Evolutionary conservation across 1,284 basidiomycete species (phyloP).

Genomic region (Coriolopsis trogii): DNA sequence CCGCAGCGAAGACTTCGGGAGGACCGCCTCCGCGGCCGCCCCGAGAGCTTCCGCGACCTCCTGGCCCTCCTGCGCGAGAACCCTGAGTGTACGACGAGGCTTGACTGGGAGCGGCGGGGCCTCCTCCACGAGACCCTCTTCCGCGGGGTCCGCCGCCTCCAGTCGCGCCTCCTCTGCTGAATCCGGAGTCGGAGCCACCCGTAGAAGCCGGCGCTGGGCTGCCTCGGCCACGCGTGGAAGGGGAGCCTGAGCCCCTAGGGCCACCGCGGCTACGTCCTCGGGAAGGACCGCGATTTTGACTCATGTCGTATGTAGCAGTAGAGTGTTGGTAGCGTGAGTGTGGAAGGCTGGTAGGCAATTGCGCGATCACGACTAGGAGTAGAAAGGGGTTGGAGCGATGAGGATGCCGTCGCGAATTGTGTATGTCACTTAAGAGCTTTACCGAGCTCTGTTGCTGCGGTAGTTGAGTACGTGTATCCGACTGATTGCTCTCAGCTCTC

Average conservation of each 20-base stretch:
- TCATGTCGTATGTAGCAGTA: not conserved
- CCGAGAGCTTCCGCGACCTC: conserved; percentile 27
- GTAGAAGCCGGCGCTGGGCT: conserved; percentile 25
- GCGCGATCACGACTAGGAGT: too few relatives aligned
- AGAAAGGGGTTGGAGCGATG: too few relatives aligned
- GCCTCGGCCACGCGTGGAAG: conserved; percentile 15
- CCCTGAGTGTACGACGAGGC: not conserved
- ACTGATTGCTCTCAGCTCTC: too few relatives aligned
- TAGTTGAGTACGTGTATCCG: too few relatives aligned
- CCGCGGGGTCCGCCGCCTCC: conserved; percentile 12
- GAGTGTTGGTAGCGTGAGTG: not conserved
- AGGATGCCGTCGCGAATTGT: too few relatives aligned
- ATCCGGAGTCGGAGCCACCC: conserved; percentile 15
- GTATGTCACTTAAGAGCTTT: too few relatives aligned
- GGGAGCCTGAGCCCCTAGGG: conserved; percentile 12
- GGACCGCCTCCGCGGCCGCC: conserved; percentile 26
- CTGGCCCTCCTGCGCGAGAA: conserved; percentile 6
- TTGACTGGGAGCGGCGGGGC: not conserved
- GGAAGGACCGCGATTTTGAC: conserved; percentile 12
- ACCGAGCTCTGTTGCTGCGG: too few relatives aligned
- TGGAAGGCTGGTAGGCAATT: too few relatives aligned
- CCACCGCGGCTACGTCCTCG: conserved; percentile 17
- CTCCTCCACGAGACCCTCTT: conserved; percentile 4
- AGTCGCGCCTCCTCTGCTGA: conserved; percentile 6
- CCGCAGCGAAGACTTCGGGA: conserved; percentile 36